Conservation (phyloP, 345 rosid species). For the Camelina hispida region DNA sequence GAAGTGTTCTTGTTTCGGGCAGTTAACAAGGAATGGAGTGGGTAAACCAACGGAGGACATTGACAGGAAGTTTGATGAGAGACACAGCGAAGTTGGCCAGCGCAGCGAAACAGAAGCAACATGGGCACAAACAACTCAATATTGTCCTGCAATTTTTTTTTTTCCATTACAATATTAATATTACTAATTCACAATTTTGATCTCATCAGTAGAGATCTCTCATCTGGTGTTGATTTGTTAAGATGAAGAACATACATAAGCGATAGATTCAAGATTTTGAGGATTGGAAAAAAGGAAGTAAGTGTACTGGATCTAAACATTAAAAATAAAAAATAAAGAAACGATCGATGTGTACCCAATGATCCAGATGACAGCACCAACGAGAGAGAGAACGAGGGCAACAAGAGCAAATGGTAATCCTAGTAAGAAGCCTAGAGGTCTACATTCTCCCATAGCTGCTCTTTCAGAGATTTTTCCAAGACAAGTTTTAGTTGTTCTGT, state of each 20-base stretch:
- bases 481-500: not conserved
- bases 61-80: constrained; percentile 74
- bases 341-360: constrained; percentile 55
- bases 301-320: not conserved
- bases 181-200: too few relatives aligned
- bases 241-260: not conserved
- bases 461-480: not conserved
- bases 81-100: constrained; percentile 68
- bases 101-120: constrained; percentile 71
- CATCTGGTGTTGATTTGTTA: too few relatives aligned
- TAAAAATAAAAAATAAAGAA: not conserved
- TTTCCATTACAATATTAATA: too few relatives aligned
- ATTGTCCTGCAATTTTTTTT: constrained; percentile 51
- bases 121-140: constrained; percentile 89
- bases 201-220: too few relatives aligned
- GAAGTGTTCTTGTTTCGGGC: too few relatives aligned
- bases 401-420: constrained; percentile 83
- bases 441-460: constrained; percentile 64
- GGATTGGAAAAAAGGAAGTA: not conserved
- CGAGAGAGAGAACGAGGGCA: constrained; percentile 63
- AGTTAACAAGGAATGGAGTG: constrained; percentile 75
- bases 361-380: constrained; percentile 79
- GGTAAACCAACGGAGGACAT: constrained; percentile 66
- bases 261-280: not conserved
- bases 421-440: constrained; percentile 79